Conservation (phyloP, 1,284 basidiomycete species). For the Trichosporon sp. region DNA sequence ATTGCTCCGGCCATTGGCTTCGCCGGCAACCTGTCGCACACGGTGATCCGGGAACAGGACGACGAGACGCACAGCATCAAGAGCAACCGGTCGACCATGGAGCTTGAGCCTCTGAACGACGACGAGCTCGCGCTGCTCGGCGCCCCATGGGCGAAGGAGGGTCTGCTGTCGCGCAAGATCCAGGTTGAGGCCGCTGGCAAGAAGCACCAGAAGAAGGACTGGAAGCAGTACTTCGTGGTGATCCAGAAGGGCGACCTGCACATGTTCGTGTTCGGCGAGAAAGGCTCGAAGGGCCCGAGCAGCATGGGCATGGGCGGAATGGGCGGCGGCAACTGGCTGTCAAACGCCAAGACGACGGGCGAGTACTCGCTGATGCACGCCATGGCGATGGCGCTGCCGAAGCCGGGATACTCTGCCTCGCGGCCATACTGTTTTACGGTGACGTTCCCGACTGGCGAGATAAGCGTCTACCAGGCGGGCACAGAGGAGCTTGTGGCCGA, state of each 20-base stretch:
- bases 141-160: conserved; percentile 97
- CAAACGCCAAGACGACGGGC: conserved; percentile 79
- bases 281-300: conserved; percentile 26
- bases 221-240: conserved; percentile 92
- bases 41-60: conserved; percentile 92
- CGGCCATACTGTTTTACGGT: conserved; percentile 94
- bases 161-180: conserved; percentile 85
- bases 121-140: conserved; percentile 91
- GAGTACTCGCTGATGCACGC: conserved; percentile 78
- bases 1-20: conserved; percentile 82
- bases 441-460: conserved; percentile 76
- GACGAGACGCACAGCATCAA: conserved; percentile 69
- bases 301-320: conserved; percentile 58
- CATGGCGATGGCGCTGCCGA: conserved; percentile 77
- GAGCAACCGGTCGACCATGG: conserved; percentile 57
- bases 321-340: conserved; percentile 96
- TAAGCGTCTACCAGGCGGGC: conserved; percentile 95
- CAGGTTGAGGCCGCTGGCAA: conserved; percentile 79
- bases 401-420: conserved; percentile 79
- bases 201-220: conserved; percentile 69
- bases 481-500: conserved; percentile 95
- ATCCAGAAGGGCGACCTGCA: conserved; percentile 86
- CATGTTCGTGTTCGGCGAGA: conserved; percentile 86
- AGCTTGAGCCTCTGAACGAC: conserved; percentile 62
- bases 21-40: conserved; percentile 88